These are phyloP conservation scores for Asterophora lycoperdoides DNA, from an alignment of 768 basidiomycete genomes.

Conservation along the genomic window DNA sequence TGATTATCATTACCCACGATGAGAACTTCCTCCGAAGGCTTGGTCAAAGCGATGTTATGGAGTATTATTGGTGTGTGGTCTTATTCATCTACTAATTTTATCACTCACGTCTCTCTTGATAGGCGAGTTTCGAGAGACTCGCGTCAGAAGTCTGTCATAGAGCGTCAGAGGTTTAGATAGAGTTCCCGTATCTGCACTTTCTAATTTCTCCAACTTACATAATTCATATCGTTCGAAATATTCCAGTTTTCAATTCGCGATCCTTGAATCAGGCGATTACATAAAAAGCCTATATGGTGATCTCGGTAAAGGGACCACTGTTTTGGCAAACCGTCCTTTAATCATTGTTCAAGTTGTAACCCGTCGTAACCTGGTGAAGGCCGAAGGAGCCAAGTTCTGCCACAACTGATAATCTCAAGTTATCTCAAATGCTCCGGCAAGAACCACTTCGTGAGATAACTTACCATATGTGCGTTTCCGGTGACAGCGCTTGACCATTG, in stretches of 20 bases:
- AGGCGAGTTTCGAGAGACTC: conserved; percentile 78
- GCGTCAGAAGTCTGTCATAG: conserved; percentile 76
- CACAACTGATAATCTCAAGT: no score
- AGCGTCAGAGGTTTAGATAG: conserved; percentile 63
- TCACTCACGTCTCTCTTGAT: conserved; percentile 4
- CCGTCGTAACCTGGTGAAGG: no score
- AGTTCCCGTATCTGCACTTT: neutral
- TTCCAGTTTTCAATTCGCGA: neutral
- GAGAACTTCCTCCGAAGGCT: conserved; percentile 91
- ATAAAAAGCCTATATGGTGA: no score
- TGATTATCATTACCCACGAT: conserved; percentile 96
- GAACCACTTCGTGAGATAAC: no score
- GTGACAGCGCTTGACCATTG: no score
- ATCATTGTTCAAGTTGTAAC: no score
- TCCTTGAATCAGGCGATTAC: neutral
- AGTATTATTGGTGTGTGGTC: conserved; percentile 79
- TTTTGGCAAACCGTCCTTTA: no score
- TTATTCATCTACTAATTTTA: neutral
- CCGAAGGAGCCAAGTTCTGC: no score
- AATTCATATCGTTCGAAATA: no score
- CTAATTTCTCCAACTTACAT: conserved; percentile 8
- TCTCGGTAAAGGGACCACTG: no score
- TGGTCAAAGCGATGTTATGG: conserved; percentile 89
- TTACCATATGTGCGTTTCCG: no score
- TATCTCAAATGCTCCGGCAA: no score